A percentile compares a stretch with the other conserved stretches of the same genome.
Conservation (phyloP, 164 flowering plant species). For the Litsea cubeba region DNA sequence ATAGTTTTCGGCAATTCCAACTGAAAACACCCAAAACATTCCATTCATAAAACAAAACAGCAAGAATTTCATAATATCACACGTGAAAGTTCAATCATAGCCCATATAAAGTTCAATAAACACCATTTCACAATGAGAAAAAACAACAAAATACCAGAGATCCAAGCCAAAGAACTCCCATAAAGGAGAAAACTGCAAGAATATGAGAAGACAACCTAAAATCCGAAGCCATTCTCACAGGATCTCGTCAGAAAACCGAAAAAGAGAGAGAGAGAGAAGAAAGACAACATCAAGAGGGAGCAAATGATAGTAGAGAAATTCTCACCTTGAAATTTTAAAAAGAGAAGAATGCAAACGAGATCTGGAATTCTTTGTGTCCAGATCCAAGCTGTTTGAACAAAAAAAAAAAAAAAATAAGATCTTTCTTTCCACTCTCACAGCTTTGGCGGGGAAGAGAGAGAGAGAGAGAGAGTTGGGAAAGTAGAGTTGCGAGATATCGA, state of each 20-base stretch:
- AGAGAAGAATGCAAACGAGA: slow-evolving; percentile 7
- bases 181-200: background rate
- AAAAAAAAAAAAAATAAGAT: too few relatives aligned
- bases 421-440: too few relatives aligned
- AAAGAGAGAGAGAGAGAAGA: too few relatives aligned
- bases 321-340: too few relatives aligned
- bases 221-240: background rate
- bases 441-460: background rate
- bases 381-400: slow-evolving; percentile 1
- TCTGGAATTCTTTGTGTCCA: background rate
- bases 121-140: background rate
- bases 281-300: too few relatives aligned
- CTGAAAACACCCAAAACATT: background rate
- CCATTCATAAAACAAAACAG: background rate
- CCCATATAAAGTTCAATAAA: too few relatives aligned
- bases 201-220: background rate
- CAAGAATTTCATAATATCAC: background rate
- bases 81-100: too few relatives aligned
- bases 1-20: background rate
- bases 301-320: too few relatives aligned
- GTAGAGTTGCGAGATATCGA: too few relatives aligned
- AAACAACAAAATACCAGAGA: background rate
- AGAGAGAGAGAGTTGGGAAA: background rate
- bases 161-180: background rate
- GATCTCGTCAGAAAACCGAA: background rate